These are phyloP conservation scores for Sporisorium reilianum DNA, from an alignment of 1,284 basidiomycete species.

Conservation along the genomic window DNA sequence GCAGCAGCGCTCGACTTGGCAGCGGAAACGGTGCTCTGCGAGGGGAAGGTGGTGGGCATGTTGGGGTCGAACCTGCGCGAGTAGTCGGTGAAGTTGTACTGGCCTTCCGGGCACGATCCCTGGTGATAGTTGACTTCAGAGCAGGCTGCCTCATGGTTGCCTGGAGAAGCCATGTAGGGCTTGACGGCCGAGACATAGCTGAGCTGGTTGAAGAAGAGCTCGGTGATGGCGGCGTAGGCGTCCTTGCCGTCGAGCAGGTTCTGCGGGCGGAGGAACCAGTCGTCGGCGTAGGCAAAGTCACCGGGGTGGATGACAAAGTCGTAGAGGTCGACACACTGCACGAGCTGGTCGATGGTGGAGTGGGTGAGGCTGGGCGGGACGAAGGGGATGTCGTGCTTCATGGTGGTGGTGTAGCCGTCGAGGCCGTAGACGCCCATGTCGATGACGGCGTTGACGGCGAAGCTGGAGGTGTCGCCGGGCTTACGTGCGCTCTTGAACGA, in stretches of 20 bases:
- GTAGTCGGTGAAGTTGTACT: constrained; percentile 59
- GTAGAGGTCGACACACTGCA: constrained; percentile 25
- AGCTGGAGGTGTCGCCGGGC: constrained; percentile 41
- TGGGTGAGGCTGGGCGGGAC: constrained; percentile 36
- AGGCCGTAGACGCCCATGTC: constrained; percentile 70
- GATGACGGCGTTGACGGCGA: constrained; percentile 63
- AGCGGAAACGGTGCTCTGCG: constrained; percentile 11
- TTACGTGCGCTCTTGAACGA: constrained; percentile 39
- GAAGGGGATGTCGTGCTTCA: constrained; percentile 40
- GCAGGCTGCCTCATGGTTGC: constrained; percentile 60
- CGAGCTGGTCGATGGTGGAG: constrained; percentile 46
- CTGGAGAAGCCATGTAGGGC: constrained; percentile 54
- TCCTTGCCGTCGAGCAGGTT: constrained; percentile 40
- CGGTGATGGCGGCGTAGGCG: constrained; percentile 60
- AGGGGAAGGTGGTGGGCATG: constrained; percentile 46
- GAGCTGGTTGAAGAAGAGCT: constrained; percentile 69
- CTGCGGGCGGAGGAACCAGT: constrained; percentile 62
- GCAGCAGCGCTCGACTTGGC: constrained; percentile 16
- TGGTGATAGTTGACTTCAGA: constrained; percentile 20
- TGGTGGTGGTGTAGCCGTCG: constrained; percentile 62
- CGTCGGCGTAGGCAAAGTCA: constrained; percentile 70
- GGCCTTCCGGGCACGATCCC: constrained; percentile 47
- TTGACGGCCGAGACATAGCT: constrained; percentile 60
- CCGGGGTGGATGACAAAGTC: constrained; percentile 61
- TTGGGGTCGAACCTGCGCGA: constrained; percentile 32